phyloP scores from a whole-genome alignment of 1,284 basidiomycete genomes.

The Leccinum pachyderme region DNA sequence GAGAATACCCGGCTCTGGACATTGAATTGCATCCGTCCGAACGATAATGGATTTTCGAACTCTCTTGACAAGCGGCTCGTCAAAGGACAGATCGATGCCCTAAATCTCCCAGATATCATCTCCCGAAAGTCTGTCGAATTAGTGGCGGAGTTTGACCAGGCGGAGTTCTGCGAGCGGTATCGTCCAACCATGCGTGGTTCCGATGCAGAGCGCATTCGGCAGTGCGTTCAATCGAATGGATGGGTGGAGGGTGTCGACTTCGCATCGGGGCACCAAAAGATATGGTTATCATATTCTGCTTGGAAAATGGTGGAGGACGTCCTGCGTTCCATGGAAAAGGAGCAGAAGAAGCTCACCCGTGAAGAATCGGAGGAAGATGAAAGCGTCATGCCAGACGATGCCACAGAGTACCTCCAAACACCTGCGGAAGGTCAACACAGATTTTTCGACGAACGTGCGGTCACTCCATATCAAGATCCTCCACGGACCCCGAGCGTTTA shows the following conservation, averaged over 20 bases:
- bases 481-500: conserved; percentile 46
- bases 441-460: conserved; percentile 36
- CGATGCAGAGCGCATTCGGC: conserved; percentile 64
- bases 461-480: conserved; percentile 31
- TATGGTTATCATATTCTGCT: conserved; percentile 77
- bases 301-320: conserved; percentile 89
- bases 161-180: conserved; percentile 76
- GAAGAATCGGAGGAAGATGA: conserved; percentile 52
- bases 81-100: conserved; percentile 72
- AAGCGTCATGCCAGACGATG: conserved; percentile 55
- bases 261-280: conserved; percentile 56
- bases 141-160: conserved; percentile 60
- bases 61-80: conserved; percentile 87
- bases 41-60: conserved; percentile 84
- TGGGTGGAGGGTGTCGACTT: conserved; percentile 79
- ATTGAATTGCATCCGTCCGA: conserved; percentile 83
- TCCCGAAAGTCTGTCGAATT: conserved; percentile 67
- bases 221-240: conserved; percentile 71
- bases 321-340: conserved; percentile 69
- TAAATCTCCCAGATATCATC: conserved; percentile 75
- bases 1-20: conserved; percentile 74
- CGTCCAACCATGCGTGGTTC: conserved; percentile 73
- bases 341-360: conserved; percentile 45
- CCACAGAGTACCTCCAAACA: conserved; percentile 58
- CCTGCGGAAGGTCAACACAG: conserved; percentile 36